phyloP scores from a whole-genome alignment of 1,139 yeast genomes.

The Blastobotrys capitulatus region DNA sequence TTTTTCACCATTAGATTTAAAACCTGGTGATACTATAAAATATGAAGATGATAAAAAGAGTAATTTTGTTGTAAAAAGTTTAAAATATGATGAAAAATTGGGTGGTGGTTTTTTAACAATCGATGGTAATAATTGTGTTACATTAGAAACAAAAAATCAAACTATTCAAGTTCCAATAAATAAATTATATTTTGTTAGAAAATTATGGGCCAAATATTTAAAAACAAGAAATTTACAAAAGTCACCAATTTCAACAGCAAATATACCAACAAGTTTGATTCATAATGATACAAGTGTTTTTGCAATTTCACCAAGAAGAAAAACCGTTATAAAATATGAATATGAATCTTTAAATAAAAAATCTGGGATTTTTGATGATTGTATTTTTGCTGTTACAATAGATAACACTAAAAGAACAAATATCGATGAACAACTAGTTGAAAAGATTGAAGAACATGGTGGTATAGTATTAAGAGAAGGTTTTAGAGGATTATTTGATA shows the following conservation, averaged over 20 bases:
- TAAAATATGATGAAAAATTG: neutral
- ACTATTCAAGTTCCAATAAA: constrained; percentile 14
- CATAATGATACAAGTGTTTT: neutral
- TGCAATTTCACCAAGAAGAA: constrained; percentile 7
- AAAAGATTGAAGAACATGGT: constrained; percentile 43
- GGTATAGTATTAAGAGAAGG: constrained; percentile 50
- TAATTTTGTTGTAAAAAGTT: constrained; percentile 6
- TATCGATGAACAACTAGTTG: constrained; percentile 36
- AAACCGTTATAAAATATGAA: constrained; percentile 7
- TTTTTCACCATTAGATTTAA: constrained; percentile 11
- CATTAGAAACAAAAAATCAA: constrained; percentile 3
- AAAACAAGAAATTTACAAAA: constrained; percentile 7
- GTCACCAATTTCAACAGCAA: neutral
- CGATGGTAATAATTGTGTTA: constrained; percentile 13
- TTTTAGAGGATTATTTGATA: constrained; percentile 34
- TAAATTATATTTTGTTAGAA: constrained; percentile 19
- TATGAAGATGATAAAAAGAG: constrained; percentile 12
- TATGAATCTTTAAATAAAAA: neutral
- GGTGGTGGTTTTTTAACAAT: constrained; percentile 2
- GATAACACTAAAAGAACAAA: constrained; percentile 25
- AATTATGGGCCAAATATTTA: constrained; percentile 19
- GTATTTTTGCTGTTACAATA: constrained; percentile 40
- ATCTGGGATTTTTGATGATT: constrained; percentile 34
- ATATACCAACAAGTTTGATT: neutral
- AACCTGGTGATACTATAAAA: constrained; percentile 10